These are phyloP conservation scores for Didymella segeticola DNA, from an alignment of 2,329 filamentous ascomycete genomes.

Conservation along the genomic window DNA sequence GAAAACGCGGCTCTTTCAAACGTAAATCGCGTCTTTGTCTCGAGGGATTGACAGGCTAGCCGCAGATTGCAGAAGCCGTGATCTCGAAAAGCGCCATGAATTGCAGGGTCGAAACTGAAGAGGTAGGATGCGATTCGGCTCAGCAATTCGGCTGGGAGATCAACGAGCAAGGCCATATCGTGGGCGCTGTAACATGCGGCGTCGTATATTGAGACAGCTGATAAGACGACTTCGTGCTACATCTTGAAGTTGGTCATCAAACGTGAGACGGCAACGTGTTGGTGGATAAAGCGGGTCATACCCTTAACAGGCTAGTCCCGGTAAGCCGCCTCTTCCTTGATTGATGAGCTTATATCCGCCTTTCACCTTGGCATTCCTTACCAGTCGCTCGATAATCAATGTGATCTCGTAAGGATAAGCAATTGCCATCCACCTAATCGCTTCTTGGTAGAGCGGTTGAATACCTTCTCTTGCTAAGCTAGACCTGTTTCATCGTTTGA, in stretches of 20 bases:
- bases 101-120: background rate
- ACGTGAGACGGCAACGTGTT: background rate
- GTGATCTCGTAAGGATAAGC: background rate
- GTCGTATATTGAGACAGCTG: background rate
- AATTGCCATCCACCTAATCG: background rate
- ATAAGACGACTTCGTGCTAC: background rate
- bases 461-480: too few species aligned
- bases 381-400: too few species aligned
- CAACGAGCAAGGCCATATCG: background rate
- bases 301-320: background rate
- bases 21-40: background rate
- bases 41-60: background rate
- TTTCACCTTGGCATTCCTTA: slow-evolving; percentile 2
- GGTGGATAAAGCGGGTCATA: background rate
- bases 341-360: slow-evolving; percentile 7
- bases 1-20: background rate
- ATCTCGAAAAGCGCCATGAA: background rate
- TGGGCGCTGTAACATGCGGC: background rate
- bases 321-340: slow-evolving; percentile 4
- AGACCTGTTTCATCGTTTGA: too few species aligned
- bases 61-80: background rate
- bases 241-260: background rate
- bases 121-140: background rate
- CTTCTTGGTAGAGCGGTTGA: too few species aligned
- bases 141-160: background rate